Conservation (phyloP, 177 flowering plant species). For the Vitis hybrid region DNA sequence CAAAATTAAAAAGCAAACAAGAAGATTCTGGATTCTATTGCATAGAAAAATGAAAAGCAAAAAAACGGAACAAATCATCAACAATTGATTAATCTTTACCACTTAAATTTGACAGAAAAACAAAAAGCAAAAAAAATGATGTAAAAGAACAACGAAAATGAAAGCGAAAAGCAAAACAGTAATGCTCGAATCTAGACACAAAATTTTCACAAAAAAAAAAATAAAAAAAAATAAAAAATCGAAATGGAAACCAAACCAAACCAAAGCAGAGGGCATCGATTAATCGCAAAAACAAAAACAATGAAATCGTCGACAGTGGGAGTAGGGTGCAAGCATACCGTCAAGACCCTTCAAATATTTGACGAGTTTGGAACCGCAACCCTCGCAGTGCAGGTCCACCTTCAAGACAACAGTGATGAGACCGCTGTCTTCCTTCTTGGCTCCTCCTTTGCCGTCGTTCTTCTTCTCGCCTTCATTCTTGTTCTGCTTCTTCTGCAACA, state of each 20-base stretch:
- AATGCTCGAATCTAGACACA: neutral
- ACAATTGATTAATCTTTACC: neutral
- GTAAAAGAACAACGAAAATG: neutral
- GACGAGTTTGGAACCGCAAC: constrained; percentile 32
- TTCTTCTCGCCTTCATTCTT: constrained; percentile 16
- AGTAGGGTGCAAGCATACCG: constrained; percentile 28
- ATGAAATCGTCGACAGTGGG: no score
- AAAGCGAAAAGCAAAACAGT: constrained; percentile 5
- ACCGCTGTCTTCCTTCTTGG: constrained; percentile 15
- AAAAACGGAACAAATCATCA: neutral
- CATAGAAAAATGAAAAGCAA: neutral
- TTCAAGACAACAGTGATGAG: constrained; percentile 28
- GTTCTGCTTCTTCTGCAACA: constrained; percentile 23
- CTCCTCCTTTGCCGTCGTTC: neutral
- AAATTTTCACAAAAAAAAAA: no score
- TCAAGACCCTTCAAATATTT: constrained; percentile 29
- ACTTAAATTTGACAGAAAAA: neutral
- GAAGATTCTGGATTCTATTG: no score
- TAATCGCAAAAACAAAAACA: no score
- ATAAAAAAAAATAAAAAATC: no score
- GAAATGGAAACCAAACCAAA: no score
- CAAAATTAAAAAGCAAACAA: no score
- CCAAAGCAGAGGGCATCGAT: no score
- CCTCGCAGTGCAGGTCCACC: constrained; percentile 39
- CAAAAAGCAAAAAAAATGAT: neutral